These are phyloP conservation scores for Melaleuca quinquenervia DNA, from an alignment of 345 rosid species.

Conservation along the genomic window DNA sequence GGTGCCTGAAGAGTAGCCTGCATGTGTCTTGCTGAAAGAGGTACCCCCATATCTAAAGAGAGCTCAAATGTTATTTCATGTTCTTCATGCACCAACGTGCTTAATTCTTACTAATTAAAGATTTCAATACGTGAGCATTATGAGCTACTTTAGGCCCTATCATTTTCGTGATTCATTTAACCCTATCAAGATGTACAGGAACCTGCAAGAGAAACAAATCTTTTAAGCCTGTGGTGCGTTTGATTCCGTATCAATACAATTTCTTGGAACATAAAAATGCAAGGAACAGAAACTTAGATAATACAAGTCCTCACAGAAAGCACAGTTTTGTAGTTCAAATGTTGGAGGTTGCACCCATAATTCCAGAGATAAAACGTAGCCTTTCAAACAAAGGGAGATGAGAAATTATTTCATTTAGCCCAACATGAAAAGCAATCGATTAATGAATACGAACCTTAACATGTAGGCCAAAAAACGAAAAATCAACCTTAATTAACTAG, in stretches of 20 bases:
- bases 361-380: not conserved
- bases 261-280: not conserved
- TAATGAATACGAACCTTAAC: not conserved
- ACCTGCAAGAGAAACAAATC: not conserved
- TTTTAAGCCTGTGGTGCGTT: not conserved
- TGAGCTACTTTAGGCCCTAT: not conserved
- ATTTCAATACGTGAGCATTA: not conserved
- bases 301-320: not conserved
- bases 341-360: not conserved
- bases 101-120: not conserved
- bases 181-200: not conserved
- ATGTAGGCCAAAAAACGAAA: not conserved
- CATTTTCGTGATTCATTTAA: not conserved
- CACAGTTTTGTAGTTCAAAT: not conserved
- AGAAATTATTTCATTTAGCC: not conserved
- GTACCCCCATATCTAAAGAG: not conserved
- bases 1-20: not conserved
- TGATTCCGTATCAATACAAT: not conserved
- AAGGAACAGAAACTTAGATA: not conserved
- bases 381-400: not conserved
- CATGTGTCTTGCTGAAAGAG: not conserved
- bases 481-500: not conserved
- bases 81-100: not conserved
- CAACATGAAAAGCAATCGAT: not conserved
- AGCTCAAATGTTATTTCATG: not conserved